Evolutionary conservation across 2,329 filamentous ascomycete genomes (phyloP).

Genomic region (Talaromyces sp.): DNA sequence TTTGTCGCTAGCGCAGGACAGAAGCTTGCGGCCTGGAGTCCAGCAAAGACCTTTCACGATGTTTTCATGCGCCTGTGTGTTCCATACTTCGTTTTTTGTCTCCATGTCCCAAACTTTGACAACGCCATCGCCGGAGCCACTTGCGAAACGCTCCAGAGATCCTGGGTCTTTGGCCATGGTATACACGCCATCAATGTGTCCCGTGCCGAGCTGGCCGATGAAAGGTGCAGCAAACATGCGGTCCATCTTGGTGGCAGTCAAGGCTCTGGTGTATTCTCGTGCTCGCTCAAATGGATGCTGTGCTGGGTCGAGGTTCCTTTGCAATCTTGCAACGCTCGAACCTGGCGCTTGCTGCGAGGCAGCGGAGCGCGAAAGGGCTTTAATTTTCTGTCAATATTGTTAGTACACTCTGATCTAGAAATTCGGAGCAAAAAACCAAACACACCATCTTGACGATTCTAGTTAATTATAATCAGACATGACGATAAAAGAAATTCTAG

Average conservation of each 20-base stretch:
- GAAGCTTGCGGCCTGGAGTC: conserved; percentile 77
- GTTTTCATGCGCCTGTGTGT: conserved; percentile 81
- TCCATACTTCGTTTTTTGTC: conserved; percentile 69
- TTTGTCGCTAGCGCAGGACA: conserved; percentile 82
- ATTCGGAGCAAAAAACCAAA: not conserved
- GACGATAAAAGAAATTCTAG: conserved; percentile 5
- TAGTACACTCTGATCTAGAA: not conserved
- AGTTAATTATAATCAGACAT: not conserved
- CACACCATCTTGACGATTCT: not conserved
- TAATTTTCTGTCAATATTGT: conserved; percentile 50
- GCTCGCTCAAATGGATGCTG: conserved; percentile 89
- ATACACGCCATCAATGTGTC: conserved; percentile 90
- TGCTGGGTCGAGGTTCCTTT: conserved; percentile 67
- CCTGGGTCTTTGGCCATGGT: conserved; percentile 75
- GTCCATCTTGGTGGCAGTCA: conserved; percentile 87
- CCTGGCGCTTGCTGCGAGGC: conserved; percentile 49
- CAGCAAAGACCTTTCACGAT: conserved; percentile 89
- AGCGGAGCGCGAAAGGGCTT: conserved; percentile 49
- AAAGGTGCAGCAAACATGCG: conserved; percentile 88
- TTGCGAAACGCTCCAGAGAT: conserved; percentile 70
- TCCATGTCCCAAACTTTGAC: conserved; percentile 89
- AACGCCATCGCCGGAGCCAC: conserved; percentile 84
- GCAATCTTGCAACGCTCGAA: conserved; percentile 43
- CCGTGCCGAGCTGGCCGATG: conserved; percentile 77
- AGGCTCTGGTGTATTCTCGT: conserved; percentile 73